Conservation (phyloP, 1,284 basidiomycete genomes). For the Peniophora sp. region DNA sequence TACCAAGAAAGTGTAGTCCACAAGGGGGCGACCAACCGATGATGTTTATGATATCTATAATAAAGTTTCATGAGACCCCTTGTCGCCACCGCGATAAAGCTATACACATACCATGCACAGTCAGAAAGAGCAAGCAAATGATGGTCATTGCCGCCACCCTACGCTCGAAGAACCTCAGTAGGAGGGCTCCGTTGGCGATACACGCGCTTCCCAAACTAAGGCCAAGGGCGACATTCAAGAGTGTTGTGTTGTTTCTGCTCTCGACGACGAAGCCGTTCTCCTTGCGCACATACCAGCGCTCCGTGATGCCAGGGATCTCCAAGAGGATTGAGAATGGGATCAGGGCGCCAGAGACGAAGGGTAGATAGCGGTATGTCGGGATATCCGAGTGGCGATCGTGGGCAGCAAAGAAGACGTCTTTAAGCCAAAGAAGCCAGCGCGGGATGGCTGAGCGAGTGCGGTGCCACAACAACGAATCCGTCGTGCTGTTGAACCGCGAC, state of each 20-base stretch:
- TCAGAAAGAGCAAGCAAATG: constrained; percentile 53
- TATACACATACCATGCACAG: constrained; percentile 46
- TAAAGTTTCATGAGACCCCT: constrained; percentile 6
- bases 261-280: constrained; percentile 39
- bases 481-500: background rate
- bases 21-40: too few relatives aligned
- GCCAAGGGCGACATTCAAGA: constrained; percentile 57
- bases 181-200: constrained; percentile 62
- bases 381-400: constrained; percentile 13
- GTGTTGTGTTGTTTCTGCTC: constrained; percentile 41
- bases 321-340: constrained; percentile 76
- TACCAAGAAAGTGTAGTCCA: too few relatives aligned
- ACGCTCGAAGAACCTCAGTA: constrained; percentile 67
- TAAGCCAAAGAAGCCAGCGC: constrained; percentile 12
- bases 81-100: background rate
- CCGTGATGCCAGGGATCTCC: constrained; percentile 72
- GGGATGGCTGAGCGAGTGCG: constrained; percentile 9
- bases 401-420: constrained; percentile 18
- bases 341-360: constrained; percentile 62
- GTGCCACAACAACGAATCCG: background rate
- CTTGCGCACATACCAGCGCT: constrained; percentile 58
- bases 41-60: constrained; percentile 66
- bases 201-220: constrained; percentile 66
- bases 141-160: constrained; percentile 56
- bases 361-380: constrained; percentile 47